Conservation (phyloP, 768 basidiomycete genomes). For the Artomyces pyxidatus region DNA sequence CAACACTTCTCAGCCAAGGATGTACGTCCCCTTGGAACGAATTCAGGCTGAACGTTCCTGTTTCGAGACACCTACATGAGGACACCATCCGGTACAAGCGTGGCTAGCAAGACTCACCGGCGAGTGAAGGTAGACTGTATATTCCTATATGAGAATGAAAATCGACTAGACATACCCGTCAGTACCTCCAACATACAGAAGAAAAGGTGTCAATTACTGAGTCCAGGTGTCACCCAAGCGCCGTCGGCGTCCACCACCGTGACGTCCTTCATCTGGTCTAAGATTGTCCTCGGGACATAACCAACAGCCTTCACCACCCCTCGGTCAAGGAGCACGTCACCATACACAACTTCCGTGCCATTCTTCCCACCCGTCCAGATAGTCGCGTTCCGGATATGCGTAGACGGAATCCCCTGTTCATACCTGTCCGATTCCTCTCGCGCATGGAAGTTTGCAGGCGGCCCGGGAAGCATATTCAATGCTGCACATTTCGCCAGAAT, state of each 20-base stretch:
- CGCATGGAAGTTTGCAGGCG: conserved; percentile 22
- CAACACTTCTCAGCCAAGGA: conserved; percentile 76
- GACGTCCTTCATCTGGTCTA: conserved; percentile 27
- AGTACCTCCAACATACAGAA: conserved; percentile 10
- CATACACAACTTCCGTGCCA: conserved; percentile 43
- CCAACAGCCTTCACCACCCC: conserved; percentile 57
- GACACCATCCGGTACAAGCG: background rate
- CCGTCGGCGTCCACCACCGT: conserved; percentile 52
- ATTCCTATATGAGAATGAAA: conserved; percentile 70
- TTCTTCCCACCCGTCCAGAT: conserved; percentile 56
- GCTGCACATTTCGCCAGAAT: conserved; percentile 26
- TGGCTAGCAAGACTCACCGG: conserved; percentile 31
- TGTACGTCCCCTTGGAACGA: conserved; percentile 59
- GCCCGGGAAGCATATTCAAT: conserved; percentile 22
- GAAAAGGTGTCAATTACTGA: conserved; percentile 30
- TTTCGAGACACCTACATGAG: background rate
- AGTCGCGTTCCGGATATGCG: conserved; percentile 64
- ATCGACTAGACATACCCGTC: conserved; percentile 23
- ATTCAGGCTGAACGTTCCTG: conserved; percentile 51
- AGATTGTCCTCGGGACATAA: conserved; percentile 27
- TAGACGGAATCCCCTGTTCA: conserved; percentile 55
- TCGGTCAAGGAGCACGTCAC: conserved; percentile 61
- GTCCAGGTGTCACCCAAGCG: conserved; percentile 58
- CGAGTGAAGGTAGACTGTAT: conserved; percentile 46
- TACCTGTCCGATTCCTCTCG: conserved; percentile 49